A percentile compares a stretch with the other conserved stretches of the same genome.
Evolutionary conservation across 306 rosid species (phyloP).

Genomic region (Acacia crassicarpa): DNA sequence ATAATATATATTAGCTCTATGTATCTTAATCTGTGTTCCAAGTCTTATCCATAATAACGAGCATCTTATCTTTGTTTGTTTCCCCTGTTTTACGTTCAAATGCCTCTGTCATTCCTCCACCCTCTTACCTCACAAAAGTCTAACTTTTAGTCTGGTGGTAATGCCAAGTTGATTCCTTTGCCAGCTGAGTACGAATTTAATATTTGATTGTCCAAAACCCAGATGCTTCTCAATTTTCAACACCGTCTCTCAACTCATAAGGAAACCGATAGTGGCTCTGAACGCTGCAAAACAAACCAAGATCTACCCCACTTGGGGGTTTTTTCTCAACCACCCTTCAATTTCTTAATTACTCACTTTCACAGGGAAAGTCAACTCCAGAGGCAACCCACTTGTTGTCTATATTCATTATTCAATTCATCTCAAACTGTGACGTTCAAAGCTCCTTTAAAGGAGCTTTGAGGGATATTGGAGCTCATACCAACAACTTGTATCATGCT

Average conservation of each 20-base stretch:
- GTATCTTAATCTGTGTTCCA: slow-evolving; percentile 1
- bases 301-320: slow-evolving; percentile 10
- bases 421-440: slow-evolving; percentile 2
- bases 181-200: not conserved
- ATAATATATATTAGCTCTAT: not conserved
- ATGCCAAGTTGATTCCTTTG: slow-evolving; percentile 33
- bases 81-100: not conserved
- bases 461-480: not conserved
- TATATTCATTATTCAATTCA: slow-evolving; percentile 14
- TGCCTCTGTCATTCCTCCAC: not conserved
- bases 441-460: not conserved
- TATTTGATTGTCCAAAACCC: not conserved
- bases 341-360: not conserved
- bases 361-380: slow-evolving; percentile 37
- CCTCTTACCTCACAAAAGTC: not conserved
- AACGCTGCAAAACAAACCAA: slow-evolving; percentile 21
- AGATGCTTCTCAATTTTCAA: slow-evolving; percentile 6
- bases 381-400: slow-evolving; percentile 24
- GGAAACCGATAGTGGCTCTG: slow-evolving; percentile 10
- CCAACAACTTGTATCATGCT: not conserved
- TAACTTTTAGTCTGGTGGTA: not conserved
- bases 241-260: not conserved
- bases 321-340: slow-evolving; percentile 35
- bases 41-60: not conserved
- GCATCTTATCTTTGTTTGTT: slow-evolving; percentile 29